Conservation (phyloP, 208 protist genomes). For the Acanthamoeba divionensis region DNA sequence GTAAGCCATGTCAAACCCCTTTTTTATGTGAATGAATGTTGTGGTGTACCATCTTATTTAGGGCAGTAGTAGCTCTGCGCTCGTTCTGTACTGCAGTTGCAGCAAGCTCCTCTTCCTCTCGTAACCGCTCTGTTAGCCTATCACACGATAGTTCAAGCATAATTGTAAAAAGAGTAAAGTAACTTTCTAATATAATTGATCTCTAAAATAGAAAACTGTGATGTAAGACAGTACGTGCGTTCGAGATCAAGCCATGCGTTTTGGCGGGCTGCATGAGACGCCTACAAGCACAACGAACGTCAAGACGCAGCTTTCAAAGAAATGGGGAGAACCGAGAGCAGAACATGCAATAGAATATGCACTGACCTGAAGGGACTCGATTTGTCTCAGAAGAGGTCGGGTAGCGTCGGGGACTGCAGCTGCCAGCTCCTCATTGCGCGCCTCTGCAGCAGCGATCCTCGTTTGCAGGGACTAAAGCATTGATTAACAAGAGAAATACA, state of each 20-base stretch:
- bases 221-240: background rate
- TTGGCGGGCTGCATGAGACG: background rate
- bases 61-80: background rate
- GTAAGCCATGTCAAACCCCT: no score
- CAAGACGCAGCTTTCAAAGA: no score
- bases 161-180: no score
- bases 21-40: no score
- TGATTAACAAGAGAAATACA: no score
- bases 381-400: constrained; percentile 42
- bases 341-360: no score
- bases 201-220: background rate
- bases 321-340: no score
- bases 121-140: background rate
- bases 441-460: background rate
- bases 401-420: constrained; percentile 43
- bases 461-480: constrained; percentile 5
- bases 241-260: background rate
- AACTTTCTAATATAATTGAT: background rate
- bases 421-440: constrained; percentile 34
- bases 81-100: background rate
- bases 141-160: no score
- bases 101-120: constrained; percentile 13
- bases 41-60: background rate
- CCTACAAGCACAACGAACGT: no score
- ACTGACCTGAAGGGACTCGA: constrained; percentile 50